Evolutionary conservation across 441 rosid genomes (phyloP).

Genomic region (Daphne laureola): DNA sequence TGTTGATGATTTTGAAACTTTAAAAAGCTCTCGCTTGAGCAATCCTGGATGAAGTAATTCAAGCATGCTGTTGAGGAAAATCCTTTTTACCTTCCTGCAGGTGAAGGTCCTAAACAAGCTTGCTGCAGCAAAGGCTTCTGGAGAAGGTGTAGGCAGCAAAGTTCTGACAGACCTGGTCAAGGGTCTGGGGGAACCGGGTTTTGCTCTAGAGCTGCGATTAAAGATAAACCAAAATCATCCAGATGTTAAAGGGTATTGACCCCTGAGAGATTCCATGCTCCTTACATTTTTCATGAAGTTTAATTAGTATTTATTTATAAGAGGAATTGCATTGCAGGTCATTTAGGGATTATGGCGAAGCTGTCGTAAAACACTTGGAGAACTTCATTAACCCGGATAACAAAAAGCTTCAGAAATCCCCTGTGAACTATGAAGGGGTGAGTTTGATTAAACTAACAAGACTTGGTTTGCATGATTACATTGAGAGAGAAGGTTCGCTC

Average conservation of each 20-base stretch:
- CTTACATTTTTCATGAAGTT: neutral
- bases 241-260: slow-evolving; percentile 77
- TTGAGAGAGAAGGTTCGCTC: too few relatives aligned
- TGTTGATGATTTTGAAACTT: slow-evolving; percentile 1
- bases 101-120: slow-evolving; percentile 90
- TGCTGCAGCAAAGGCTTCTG: slow-evolving; percentile 85
- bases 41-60: slow-evolving; percentile 1
- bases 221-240: slow-evolving; percentile 78
- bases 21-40: slow-evolving; percentile 5
- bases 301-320: slow-evolving; percentile 8
- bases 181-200: slow-evolving; percentile 71
- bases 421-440: slow-evolving; percentile 91
- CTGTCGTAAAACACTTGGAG: slow-evolving; percentile 63
- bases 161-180: slow-evolving; percentile 82
- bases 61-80: neutral
- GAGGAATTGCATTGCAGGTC: slow-evolving; percentile 50
- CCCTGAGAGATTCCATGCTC: slow-evolving; percentile 8
- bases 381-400: slow-evolving; percentile 44
- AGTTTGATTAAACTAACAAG: slow-evolving; percentile 16
- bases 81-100: slow-evolving; percentile 24
- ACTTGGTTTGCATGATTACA: too few relatives aligned
- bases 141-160: slow-evolving; percentile 64
- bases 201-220: slow-evolving; percentile 78
- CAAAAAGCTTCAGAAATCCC: slow-evolving; percentile 73
- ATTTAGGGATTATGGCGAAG: slow-evolving; percentile 91